A percentile compares a stretch with the other conserved stretches of the same genome.
phyloP scores from a whole-genome alignment of 805 yeast species.

The Saccharomycopsis guyanensis region DNA sequence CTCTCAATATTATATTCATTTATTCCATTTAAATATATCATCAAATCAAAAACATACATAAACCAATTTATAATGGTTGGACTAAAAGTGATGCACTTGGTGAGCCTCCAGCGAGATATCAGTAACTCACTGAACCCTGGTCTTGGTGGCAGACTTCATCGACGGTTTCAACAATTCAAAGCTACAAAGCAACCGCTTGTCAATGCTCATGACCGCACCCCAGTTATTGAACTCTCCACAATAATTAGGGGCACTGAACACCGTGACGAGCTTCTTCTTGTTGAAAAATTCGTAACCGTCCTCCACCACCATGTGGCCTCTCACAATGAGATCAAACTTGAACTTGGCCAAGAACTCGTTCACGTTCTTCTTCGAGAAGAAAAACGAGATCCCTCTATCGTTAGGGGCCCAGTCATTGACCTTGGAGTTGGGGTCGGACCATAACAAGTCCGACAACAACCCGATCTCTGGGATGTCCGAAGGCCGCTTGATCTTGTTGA shows the following conservation, averaged over 20 bases:
- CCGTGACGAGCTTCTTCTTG: slow-evolving; percentile 63
- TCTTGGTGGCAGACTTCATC: background rate
- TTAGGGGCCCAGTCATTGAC: slow-evolving; percentile 83
- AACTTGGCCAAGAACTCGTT: slow-evolving; percentile 68
- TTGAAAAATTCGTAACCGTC: slow-evolving; percentile 75
- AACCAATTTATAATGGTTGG: no score
- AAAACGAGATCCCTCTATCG: slow-evolving; percentile 77
- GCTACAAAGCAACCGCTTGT: slow-evolving; percentile 85
- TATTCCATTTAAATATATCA: no score
- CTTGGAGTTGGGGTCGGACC: slow-evolving; percentile 85
- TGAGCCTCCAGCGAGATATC: no score
- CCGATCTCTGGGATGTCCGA: slow-evolving; percentile 86
- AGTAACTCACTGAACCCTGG: slow-evolving; percentile 2
- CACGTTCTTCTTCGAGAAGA: slow-evolving; percentile 72
- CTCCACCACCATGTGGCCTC: slow-evolving; percentile 86
- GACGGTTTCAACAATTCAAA: slow-evolving; percentile 86
- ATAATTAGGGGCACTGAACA: slow-evolving; percentile 68
- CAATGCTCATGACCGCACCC: slow-evolving; percentile 98
- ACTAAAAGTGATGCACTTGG: no score
- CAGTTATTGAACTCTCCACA: slow-evolving; percentile 82
- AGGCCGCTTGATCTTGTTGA: slow-evolving; percentile 66
- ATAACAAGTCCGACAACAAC: slow-evolving; percentile 62
- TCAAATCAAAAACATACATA: no score
- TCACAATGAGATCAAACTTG: slow-evolving; percentile 72
- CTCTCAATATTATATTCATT: no score